phyloP scores from a whole-genome alignment of 257 asterid species.

The Perilla frutescens region DNA sequence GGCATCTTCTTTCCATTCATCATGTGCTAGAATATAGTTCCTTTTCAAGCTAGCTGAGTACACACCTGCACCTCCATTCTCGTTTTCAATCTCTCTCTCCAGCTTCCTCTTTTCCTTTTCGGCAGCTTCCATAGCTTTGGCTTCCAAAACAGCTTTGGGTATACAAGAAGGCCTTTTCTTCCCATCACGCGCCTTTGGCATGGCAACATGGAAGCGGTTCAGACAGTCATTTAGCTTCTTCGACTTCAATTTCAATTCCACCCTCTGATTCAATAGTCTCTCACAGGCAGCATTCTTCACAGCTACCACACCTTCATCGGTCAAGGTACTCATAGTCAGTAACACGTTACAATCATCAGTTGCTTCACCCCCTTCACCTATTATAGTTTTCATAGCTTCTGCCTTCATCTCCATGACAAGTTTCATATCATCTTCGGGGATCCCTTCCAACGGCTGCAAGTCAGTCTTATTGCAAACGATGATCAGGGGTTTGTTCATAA shows the following conservation, averaged over 20 bases:
- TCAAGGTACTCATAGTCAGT: slow-evolving; percentile 89
- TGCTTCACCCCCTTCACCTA: slow-evolving; percentile 91
- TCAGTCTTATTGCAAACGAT: slow-evolving; percentile 95
- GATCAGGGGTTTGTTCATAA: slow-evolving; percentile 86
- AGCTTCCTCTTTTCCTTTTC: slow-evolving; percentile 74
- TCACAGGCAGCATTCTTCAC: slow-evolving; percentile 97
- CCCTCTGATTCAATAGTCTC: slow-evolving; percentile 87
- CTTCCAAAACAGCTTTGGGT: slow-evolving; percentile 86
- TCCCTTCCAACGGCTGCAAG: slow-evolving; percentile 81
- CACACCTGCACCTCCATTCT: slow-evolving; percentile 99
- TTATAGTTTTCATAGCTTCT: slow-evolving; percentile 88
- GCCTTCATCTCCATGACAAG: slow-evolving; percentile 84
- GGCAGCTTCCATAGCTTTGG: slow-evolving; percentile 59
- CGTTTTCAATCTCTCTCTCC: slow-evolving; percentile 89
- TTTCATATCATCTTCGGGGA: slow-evolving; percentile 83
- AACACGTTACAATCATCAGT: slow-evolving; percentile 68
- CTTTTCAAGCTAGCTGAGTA: slow-evolving; percentile 93
- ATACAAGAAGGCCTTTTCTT: slow-evolving; percentile 86
- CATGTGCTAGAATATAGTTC: slow-evolving; percentile 75
- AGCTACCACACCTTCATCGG: slow-evolving; percentile 87
- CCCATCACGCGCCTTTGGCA: slow-evolving; percentile 87
- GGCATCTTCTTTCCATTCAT: slow-evolving; percentile 89
- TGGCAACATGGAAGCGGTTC: slow-evolving; percentile 94
- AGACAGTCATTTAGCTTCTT: slow-evolving; percentile 83
- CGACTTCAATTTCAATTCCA: slow-evolving; percentile 89